Evolutionary conservation across 225 moss, liverwort and hornwort genomes (phyloP).

Genomic region (Bryum argenteum): DNA sequence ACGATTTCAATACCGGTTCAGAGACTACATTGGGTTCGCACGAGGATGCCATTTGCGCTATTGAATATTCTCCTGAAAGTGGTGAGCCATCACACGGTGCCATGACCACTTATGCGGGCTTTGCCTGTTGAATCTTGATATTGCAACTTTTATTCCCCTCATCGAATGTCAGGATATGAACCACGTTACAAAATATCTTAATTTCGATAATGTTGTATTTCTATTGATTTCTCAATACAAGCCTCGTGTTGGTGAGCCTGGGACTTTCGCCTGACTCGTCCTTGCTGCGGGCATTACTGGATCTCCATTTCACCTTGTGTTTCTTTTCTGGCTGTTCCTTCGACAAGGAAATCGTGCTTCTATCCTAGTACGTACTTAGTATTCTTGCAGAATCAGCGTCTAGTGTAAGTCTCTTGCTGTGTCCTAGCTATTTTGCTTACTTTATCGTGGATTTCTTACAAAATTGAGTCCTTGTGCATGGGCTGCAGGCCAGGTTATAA

Average conservation of each 20-base stretch:
- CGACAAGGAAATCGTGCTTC: background rate
- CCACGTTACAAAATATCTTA: no score
- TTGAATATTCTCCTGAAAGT: constrained; percentile 80
- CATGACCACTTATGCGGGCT: background rate
- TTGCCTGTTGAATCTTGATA: background rate
- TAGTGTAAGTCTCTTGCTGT: background rate
- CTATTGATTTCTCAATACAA: background rate
- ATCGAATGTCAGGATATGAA: background rate
- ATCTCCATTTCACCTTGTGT: background rate
- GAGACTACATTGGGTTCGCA: constrained; percentile 79
- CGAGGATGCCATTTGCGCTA: constrained; percentile 69
- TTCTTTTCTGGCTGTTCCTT: background rate
- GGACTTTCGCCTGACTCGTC: background rate
- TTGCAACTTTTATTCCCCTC: background rate
- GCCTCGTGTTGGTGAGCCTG: background rate
- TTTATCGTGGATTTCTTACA: background rate
- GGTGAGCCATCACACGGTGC: constrained; percentile 45
- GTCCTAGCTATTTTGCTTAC: constrained; percentile 6
- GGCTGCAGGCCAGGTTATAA: constrained; percentile 76
- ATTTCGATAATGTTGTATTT: no score
- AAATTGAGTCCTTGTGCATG: background rate
- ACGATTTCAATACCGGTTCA: constrained; percentile 74
- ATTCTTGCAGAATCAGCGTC: background rate
- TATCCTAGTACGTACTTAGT: background rate
- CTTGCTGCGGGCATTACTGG: background rate